These are phyloP conservation scores for Termitomyces bulborhizus DNA, from an alignment of 768 basidiomycete genomes.

Conservation along the genomic window DNA sequence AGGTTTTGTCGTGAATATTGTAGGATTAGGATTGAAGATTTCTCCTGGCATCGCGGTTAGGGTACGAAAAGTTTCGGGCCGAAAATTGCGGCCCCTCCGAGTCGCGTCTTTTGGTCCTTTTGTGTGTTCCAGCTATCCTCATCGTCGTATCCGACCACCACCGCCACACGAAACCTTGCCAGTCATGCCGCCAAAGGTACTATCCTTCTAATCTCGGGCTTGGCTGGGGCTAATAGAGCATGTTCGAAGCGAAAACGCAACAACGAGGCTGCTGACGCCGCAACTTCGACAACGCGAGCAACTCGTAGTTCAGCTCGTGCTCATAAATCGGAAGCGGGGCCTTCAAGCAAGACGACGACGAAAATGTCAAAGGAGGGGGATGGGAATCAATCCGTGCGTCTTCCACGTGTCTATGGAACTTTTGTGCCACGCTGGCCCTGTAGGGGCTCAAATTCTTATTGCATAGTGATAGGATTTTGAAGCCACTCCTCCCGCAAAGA, in stretches of 20 bases:
- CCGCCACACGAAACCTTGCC: slow-evolving; percentile 1
- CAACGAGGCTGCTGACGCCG: slow-evolving; percentile 28
- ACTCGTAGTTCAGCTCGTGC: slow-evolving; percentile 40
- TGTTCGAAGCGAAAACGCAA: slow-evolving; percentile 51
- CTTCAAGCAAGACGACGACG: slow-evolving; percentile 19
- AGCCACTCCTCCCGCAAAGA: slow-evolving; percentile 31
- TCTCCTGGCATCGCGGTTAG: slow-evolving; percentile 40
- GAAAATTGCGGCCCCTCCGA: slow-evolving; percentile 6
- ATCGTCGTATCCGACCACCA: background rate
- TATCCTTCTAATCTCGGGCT: background rate
- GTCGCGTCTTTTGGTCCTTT: slow-evolving; percentile 10
- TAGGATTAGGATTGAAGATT: slow-evolving; percentile 88
- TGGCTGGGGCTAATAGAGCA: background rate
- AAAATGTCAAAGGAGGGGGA: slow-evolving; percentile 16
- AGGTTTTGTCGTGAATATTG: slow-evolving; percentile 57
- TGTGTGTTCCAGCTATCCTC: background rate
- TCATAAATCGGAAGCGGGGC: slow-evolving; percentile 20
- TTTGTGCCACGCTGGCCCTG: background rate
- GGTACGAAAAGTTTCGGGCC: slow-evolving; percentile 8
- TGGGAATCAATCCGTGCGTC: slow-evolving; percentile 12
- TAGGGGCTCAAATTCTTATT: background rate
- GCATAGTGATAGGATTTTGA: slow-evolving; percentile 8
- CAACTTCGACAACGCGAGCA: slow-evolving; percentile 33
- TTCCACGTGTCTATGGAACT: slow-evolving; percentile 7
- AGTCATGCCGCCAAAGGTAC: slow-evolving; percentile 34